A percentile compares a stretch with the other conserved stretches of the same genome.
phyloP scores from a whole-genome alignment of 2,329 filamentous ascomycete species.

The Nannizziopsis barbatae region DNA sequence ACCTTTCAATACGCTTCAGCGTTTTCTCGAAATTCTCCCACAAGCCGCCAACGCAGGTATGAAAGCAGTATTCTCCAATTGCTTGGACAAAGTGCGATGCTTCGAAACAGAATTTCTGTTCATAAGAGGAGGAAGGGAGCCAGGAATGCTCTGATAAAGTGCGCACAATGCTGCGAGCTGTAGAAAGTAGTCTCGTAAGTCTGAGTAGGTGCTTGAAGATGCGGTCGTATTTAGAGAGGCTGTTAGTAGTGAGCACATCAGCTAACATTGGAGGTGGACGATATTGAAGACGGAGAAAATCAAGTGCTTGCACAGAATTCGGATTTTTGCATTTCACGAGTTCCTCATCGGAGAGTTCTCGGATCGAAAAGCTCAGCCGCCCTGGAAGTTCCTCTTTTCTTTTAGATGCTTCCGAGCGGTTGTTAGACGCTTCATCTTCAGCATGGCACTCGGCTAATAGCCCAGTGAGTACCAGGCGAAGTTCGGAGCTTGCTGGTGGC shows the following conservation, averaged over 20 bases:
- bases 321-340: conserved; percentile 75
- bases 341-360: conserved; percentile 65
- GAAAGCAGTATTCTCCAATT: conserved; percentile 67
- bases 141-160: conserved; percentile 39
- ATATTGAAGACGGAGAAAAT: conserved; percentile 83
- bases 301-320: conserved; percentile 73
- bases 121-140: conserved; percentile 25
- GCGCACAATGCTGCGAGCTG: conserved; percentile 54
- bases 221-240: conserved; percentile 69
- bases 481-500: conserved; percentile 87
- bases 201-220: conserved; percentile 73
- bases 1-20: conserved; percentile 51
- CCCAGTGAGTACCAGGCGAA: conserved; percentile 80
- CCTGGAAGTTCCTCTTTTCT: conserved; percentile 45
- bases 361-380: conserved; percentile 69
- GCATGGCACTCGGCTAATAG: conserved; percentile 66
- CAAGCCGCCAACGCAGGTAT: conserved; percentile 59
- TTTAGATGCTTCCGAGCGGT: conserved; percentile 17
- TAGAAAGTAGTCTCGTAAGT: conserved; percentile 65
- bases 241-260: conserved; percentile 58
- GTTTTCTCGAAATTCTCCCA: conserved; percentile 62
- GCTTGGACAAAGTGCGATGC: conserved; percentile 67
- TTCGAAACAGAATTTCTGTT: conserved; percentile 58
- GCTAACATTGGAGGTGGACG: conserved; percentile 60
- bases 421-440: conserved; percentile 16